Base-by-base conservation (phyloP, 176 grass and related monocot species). In the Raddia distichophylla region DNA sequence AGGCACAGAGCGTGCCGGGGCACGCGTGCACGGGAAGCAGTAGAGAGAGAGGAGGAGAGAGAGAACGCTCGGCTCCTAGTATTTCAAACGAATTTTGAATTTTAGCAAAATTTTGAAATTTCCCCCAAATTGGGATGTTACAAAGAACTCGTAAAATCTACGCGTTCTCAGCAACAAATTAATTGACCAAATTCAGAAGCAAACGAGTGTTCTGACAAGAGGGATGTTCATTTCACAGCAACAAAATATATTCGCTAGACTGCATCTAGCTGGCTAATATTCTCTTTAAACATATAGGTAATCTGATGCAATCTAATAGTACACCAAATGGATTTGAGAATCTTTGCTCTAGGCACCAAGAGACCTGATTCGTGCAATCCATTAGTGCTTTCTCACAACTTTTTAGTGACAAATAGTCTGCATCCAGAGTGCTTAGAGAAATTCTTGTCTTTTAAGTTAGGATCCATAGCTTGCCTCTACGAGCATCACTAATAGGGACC, bases 291-390 rank as follows among this genome's bases (percentile, higher is more conserved):
- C 58, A 67, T 27, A 18, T 8, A 65, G 10, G n/a, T 27, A 37
- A 79, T 77, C 64, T 22, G 12, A 76, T 7, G 86, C 47, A 52
- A 82, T 67, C 69, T 67, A 73, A 47, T 77, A 12, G 86, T 79
- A 83, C 60, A 32, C 18, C 6, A 81, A 44, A 75, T 81, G 14
- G 80, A 67, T 83, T 79, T 79, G 80, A 72, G 52, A 74, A 79
- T 74, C 66, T 65, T 32, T 42, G 50, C 1, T 5, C 51, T 52
- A 51, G 59, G 67, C 60, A 12, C 32, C 75, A 14, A 63, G 19
- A 86, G 84, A 81, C 14, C 86, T 72, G 66, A 83, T 83, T 88
- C 75, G 1, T 51, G 68, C 32, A 73, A 50, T 40, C 51, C n/a
- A 35, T 77, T 11, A 64, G 65, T 11, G 55, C 5, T 72, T 64